phyloP scores from a whole-genome alignment of 2,329 filamentous ascomycete genomes.

The Simplicillium aogashimaense region DNA sequence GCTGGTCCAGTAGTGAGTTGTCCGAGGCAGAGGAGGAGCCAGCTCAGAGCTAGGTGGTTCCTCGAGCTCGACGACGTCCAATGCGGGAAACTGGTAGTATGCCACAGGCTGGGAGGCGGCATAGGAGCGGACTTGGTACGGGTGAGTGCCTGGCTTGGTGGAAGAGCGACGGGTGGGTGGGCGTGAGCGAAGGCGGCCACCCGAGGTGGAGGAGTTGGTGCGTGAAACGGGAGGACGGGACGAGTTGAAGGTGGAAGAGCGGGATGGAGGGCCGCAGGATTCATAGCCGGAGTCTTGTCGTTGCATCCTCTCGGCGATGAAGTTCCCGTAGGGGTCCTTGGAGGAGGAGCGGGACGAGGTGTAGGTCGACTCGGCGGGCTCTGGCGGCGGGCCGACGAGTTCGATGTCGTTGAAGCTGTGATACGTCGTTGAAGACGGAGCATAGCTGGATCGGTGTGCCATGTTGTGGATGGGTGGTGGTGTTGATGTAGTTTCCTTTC shows the following conservation, averaged over 20 bases:
- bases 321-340: conserved; percentile 6
- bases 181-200: conserved; percentile 24
- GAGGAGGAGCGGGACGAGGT: conserved; percentile 5
- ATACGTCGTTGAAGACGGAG: conserved; percentile 39
- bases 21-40: conserved; percentile 39
- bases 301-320: conserved; percentile 29
- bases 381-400: conserved; percentile 28
- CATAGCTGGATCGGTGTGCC: conserved; percentile 27
- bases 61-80: conserved; percentile 24
- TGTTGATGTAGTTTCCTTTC: neutral
- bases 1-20: conserved; percentile 59
- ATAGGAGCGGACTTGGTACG: conserved; percentile 22
- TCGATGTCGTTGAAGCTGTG: conserved; percentile 45
- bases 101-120: conserved; percentile 20
- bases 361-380: conserved; percentile 11
- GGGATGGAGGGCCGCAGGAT: conserved; percentile 30
- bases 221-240: conserved; percentile 11
- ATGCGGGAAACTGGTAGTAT: conserved; percentile 41
- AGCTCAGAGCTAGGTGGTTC: conserved; percentile 10
- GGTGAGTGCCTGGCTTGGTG: conserved; percentile 24
- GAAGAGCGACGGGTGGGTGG: conserved; percentile 29
- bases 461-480: conserved; percentile 9
- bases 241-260: conserved; percentile 23
- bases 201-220: conserved; percentile 8
- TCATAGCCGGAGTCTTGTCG: conserved; percentile 52